These are phyloP conservation scores for Huntiella abstrusa DNA, from an alignment of 2,329 filamentous ascomycete genomes.

Conservation along the genomic window DNA sequence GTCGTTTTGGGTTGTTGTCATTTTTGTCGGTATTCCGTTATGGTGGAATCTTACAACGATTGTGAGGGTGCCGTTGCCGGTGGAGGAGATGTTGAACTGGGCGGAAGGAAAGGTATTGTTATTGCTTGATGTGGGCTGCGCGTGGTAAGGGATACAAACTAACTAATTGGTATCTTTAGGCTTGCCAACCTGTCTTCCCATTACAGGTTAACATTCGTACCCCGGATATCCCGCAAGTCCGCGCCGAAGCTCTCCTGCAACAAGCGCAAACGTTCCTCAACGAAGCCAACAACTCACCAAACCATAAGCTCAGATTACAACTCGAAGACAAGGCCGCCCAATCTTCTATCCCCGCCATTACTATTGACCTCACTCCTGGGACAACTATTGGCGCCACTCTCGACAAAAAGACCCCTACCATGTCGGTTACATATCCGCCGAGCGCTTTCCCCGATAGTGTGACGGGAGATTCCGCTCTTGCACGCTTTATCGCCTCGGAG, in stretches of 20 bases:
- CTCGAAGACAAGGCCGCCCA: conserved; percentile 15
- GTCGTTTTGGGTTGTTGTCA: conserved; percentile 78
- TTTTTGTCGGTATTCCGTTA: conserved; percentile 71
- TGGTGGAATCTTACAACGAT: conserved; percentile 95
- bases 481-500: conserved; percentile 59
- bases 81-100: conserved; percentile 80
- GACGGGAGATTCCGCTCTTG: conserved; percentile 47
- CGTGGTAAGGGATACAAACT: background rate
- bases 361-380: conserved; percentile 49
- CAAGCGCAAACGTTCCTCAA: conserved; percentile 76
- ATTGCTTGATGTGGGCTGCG: background rate
- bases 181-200: conserved; percentile 75
- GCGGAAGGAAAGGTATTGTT: conserved; percentile 55
- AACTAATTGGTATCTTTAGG: conserved; percentile 27
- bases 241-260: conserved; percentile 55
- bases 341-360: conserved; percentile 36
- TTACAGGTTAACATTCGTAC: conserved; percentile 64
- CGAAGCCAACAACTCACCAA: conserved; percentile 65
- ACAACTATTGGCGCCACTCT: conserved; percentile 39
- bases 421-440: conserved; percentile 61
- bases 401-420: conserved; percentile 47
- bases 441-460: conserved; percentile 48
- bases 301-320: conserved; percentile 45
- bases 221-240: conserved; percentile 41
- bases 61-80: conserved; percentile 65